These are phyloP conservation scores for Lathyrus aphaca DNA, from an alignment of 306 rosid species.

Conservation along the genomic window DNA sequence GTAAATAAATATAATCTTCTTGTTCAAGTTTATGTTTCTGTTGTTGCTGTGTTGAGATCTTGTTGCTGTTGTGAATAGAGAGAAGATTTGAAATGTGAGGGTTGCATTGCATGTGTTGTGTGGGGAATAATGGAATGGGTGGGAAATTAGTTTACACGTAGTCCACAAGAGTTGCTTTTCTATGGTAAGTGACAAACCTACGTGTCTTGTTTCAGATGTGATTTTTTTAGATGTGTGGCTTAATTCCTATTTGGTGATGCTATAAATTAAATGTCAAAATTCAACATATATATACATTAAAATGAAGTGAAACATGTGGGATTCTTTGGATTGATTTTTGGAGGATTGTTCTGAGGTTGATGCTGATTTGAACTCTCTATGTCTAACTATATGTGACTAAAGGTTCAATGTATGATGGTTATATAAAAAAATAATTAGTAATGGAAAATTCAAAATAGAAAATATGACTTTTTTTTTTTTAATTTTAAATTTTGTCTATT, in stretches of 20 bases:
- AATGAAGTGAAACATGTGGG: constrained; percentile 8
- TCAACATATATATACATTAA: constrained; percentile 14
- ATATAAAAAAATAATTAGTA: background rate
- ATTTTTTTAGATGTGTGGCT: constrained; percentile 56
- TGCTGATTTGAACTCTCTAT: constrained; percentile 40
- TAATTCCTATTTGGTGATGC: constrained; percentile 4
- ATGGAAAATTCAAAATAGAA: background rate
- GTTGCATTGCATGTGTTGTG: constrained; percentile 32
- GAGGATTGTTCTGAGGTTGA: constrained; percentile 56
- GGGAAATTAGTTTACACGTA: constrained; percentile 78
- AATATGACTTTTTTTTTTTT: too few relatives aligned
- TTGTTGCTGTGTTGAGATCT: constrained; percentile 1
- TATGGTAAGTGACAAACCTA: constrained; percentile 70
- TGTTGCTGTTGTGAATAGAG: background rate
- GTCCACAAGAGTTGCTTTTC: constrained; percentile 40
- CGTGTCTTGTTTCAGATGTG: constrained; percentile 63
- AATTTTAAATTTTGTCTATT: background rate
- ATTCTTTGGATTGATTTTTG: constrained; percentile 52
- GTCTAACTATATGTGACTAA: constrained; percentile 7
- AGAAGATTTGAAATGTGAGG: constrained; percentile 19
- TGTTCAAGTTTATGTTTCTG: background rate
- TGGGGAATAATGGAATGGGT: constrained; percentile 56
- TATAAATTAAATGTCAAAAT: constrained; percentile 32
- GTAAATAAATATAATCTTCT: background rate
- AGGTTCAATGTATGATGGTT: background rate